Percentiles rank a stretch among this genome's conserved stretches.
Evolutionary conservation across 2,329 filamentous ascomycete species (phyloP).

Genomic region (Exophiala phaeomuriformis): DNA sequence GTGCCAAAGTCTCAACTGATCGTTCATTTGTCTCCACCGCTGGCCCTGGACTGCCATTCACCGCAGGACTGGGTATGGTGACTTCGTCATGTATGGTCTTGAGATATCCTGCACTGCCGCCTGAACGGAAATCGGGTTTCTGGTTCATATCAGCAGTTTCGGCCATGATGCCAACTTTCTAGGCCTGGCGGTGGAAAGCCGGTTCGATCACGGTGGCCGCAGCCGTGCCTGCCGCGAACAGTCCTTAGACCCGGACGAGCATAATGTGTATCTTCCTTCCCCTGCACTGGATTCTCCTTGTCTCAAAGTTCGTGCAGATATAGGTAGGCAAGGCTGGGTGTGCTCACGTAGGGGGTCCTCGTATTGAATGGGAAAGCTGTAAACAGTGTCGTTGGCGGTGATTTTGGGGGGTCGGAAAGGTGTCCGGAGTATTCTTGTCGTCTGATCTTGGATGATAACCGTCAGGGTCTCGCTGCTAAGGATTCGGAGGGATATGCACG

Average conservation of each 20-base stretch:
- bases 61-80: constrained; percentile 2
- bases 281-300: constrained; percentile 1
- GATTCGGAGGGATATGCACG: no score
- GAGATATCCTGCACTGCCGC: not conserved
- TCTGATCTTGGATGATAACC: no score
- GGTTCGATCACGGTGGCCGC: constrained; percentile 1
- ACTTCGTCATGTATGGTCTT: constrained; percentile 2
- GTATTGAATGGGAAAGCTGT: constrained; percentile 3
- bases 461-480: no score
- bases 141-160: constrained; percentile 6
- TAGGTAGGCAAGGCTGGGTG: not conserved
- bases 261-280: constrained; percentile 8
- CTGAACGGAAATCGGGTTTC: not conserved
- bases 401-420: not conserved
- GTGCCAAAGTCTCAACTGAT: not conserved
- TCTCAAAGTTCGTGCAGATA: constrained; percentile 1
- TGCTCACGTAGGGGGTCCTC: constrained; percentile 3
- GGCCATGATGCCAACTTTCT: constrained; percentile 9
- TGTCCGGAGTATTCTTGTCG: no score
- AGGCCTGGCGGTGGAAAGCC: not conserved
- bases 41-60: constrained; percentile 18
- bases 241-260: not conserved
- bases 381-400: not conserved
- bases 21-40: constrained; percentile 8
- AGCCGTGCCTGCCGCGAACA: constrained; percentile 1